These are phyloP conservation scores for Chaetomium sp. DNA, from an alignment of 2,329 filamentous ascomycete species.

Conservation along the genomic window DNA sequence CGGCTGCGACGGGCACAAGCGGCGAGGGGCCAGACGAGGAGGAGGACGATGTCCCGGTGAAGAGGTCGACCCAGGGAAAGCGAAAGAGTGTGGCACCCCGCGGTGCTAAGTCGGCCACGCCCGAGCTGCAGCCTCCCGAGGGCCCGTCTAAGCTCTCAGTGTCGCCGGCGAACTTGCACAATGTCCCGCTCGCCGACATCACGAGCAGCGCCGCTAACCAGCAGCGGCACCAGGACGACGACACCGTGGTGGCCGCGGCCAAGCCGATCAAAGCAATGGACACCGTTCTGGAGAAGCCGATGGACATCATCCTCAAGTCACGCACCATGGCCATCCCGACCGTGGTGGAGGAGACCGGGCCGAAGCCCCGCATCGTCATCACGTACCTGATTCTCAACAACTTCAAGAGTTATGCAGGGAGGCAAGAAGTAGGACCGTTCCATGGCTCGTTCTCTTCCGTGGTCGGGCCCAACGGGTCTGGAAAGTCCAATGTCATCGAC, in stretches of 20 bases:
- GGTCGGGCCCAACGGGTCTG: slow-evolving; percentile 94
- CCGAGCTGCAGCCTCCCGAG: slow-evolving; percentile 34
- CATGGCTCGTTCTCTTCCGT: slow-evolving; percentile 97
- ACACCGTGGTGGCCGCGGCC: slow-evolving; percentile 45
- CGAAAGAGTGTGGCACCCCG: slow-evolving; percentile 53
- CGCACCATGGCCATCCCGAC: slow-evolving; percentile 60
- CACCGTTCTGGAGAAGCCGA: slow-evolving; percentile 75
- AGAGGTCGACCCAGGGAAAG: slow-evolving; percentile 54
- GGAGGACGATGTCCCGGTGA: slow-evolving; percentile 28
- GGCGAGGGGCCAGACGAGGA: slow-evolving; percentile 22
- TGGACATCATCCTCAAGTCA: slow-evolving; percentile 89
- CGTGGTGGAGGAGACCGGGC: slow-evolving; percentile 63
- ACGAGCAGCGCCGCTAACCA: slow-evolving; percentile 64
- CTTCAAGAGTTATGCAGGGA: slow-evolving; percentile 97
- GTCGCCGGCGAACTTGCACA: slow-evolving; percentile 42
- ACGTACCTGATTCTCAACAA: slow-evolving; percentile 88
- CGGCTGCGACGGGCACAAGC: not conserved
- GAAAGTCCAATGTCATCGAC: slow-evolving; percentile 98
- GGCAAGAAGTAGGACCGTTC: slow-evolving; percentile 93
- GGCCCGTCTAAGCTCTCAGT: slow-evolving; percentile 48
- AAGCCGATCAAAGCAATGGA: slow-evolving; percentile 72
- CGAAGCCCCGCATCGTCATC: slow-evolving; percentile 85
- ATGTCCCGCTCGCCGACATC: slow-evolving; percentile 61
- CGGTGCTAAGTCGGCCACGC: slow-evolving; percentile 34
- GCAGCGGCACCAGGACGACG: slow-evolving; percentile 40